Base-by-base conservation (phyloP, 768 basidiomycete species). In the Lyophyllum shimeji region DNA sequence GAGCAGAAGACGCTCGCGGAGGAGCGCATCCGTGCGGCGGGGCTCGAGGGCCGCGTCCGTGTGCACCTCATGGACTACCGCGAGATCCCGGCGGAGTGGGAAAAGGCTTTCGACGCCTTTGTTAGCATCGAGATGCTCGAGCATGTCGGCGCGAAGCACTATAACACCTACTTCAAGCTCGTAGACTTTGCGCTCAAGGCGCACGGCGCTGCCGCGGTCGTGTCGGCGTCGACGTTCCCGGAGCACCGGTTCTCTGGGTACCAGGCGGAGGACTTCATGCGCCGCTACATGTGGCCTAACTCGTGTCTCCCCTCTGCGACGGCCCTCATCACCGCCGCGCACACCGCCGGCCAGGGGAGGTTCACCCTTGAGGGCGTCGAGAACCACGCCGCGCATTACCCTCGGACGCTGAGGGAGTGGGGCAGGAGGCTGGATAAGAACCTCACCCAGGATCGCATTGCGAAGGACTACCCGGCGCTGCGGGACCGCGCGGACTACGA, bases 321-420 rank as follows among this genome's bases (percentile, higher is more conserved):
- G 0, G 84, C 84, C n/a, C 78, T 94, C 49, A 82, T 92, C 53
- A 82, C 84, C 50, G 85, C 86, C 37, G 86, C 91, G 9, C 82
- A 88, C 49, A 71, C 79, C 1, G 86, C 82, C 21, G 84, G 91
- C 20, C 79, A 86, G 59, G 86, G 86, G 31, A 81, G 86, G 50
- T 89, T 96, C 71, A 88, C 90, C 17, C 77, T 96, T 7, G 90
- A 95, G 59, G 80, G 82, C 25, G 88, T 96, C 31, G 89, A 90
- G 66, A 95, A 95, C 67, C 89, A 92, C 60, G 85, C 87, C 46
- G 83, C 88, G 40, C 89, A 93, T 66, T 93, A 96, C 73, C 92
- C 94, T 27, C 86, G 93, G 48, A 96, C 94, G 24, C 81, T 96
- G n/a, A 85, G 93, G 50, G 92, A 93, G 74, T 96, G 94, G 94